Percentiles rank a stretch among this genome's conserved stretches.
These are phyloP conservation scores for Botrytis fabae DNA, from an alignment of 2,329 filamentous ascomycete genomes.

Conservation along the genomic window DNA sequence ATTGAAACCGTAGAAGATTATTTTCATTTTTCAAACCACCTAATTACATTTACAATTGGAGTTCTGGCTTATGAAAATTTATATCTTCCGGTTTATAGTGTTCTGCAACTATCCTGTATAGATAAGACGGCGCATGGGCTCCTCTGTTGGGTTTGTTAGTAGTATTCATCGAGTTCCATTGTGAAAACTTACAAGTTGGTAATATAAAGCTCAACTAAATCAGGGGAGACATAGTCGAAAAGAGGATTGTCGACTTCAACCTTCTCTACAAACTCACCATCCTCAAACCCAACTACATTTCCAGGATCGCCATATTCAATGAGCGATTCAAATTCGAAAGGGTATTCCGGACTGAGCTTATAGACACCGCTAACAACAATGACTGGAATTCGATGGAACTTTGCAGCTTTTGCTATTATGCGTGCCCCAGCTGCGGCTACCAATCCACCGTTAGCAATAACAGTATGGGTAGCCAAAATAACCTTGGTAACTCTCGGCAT, in stretches of 20 bases:
- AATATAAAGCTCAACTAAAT: constrained; percentile 77
- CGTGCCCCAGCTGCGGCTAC: constrained; percentile 82
- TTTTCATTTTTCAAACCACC: constrained; percentile 8
- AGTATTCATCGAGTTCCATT: constrained; percentile 32
- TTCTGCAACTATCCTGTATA: constrained; percentile 72
- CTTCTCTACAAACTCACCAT: constrained; percentile 75
- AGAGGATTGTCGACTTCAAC: constrained; percentile 77
- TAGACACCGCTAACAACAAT: constrained; percentile 90
- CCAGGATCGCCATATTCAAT: constrained; percentile 86
- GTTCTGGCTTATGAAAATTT: constrained; percentile 51
- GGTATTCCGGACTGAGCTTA: constrained; percentile 87
- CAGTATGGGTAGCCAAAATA: constrained; percentile 81
- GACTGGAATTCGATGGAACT: constrained; percentile 78
- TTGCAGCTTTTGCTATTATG: constrained; percentile 81
- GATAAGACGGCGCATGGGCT: constrained; percentile 67
- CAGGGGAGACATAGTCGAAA: constrained; percentile 79
- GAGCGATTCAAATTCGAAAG: constrained; percentile 76
- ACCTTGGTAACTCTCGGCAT: constrained; percentile 97
- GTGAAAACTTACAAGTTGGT: constrained; percentile 69
- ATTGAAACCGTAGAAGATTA: background rate
- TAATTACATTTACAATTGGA: constrained; percentile 33
- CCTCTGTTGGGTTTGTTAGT: constrained; percentile 48
- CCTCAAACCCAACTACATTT: constrained; percentile 72
- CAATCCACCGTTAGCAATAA: constrained; percentile 84
- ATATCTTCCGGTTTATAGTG: constrained; percentile 75